Percentiles rank a stretch among this genome's conserved stretches.
Evolutionary conservation across 306 rosid genomes (phyloP).

Genomic region (Prunus mongolica): DNA sequence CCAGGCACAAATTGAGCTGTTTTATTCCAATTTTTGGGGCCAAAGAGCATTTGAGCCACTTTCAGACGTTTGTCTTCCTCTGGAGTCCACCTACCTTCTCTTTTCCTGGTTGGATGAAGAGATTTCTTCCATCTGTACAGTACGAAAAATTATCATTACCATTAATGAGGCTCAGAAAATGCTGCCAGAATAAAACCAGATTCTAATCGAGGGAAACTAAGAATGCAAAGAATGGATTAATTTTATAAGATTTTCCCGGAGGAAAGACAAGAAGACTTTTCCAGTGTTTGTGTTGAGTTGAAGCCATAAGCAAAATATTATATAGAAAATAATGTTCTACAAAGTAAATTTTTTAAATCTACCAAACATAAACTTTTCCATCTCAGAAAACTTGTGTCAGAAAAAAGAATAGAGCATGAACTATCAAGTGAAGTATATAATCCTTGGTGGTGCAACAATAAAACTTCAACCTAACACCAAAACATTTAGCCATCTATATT

Average conservation of each 20-base stretch:
- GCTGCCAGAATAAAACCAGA: not conserved
- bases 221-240: not conserved
- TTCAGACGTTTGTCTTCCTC: slow-evolving; percentile 75
- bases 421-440: not conserved
- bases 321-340: not conserved
- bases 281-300: not conserved
- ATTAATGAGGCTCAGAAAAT: not conserved
- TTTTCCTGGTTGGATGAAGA: slow-evolving; percentile 62
- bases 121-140: slow-evolving; percentile 81
- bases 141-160: slow-evolving; percentile 1
- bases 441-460: not conserved
- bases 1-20: slow-evolving; percentile 84
- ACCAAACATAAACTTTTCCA: not conserved
- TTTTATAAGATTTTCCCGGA: not conserved
- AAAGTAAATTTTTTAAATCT: not conserved
- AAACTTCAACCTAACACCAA: not conserved
- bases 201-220: not conserved
- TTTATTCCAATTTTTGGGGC: slow-evolving; percentile 79
- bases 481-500: not conserved
- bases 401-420: not conserved
- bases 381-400: no score
- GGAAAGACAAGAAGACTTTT: not conserved
- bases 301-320: not conserved
- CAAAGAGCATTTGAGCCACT: slow-evolving; percentile 89
- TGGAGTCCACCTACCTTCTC: slow-evolving; percentile 61